Base-by-base conservation (phyloP, 352 stramenopile genomes). In the Phytopythium mirpurense region DNA sequence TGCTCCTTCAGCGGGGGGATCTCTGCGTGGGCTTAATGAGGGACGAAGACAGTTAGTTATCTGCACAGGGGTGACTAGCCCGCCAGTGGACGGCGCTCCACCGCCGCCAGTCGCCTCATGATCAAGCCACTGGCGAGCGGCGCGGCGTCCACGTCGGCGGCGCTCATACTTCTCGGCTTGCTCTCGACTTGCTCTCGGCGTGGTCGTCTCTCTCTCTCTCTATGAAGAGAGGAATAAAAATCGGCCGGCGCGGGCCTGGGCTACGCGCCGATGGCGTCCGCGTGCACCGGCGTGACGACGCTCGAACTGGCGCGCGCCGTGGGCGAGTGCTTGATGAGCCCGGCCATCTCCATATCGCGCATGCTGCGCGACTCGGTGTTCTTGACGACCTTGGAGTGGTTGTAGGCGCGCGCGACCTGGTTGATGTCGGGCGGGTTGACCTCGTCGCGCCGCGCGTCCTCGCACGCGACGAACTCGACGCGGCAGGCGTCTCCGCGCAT, bases 401-500 rank as follows among this genome's bases (percentile, higher is more conserved):
- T 88, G 69, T 76, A 92, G 24, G 72, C 70, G 32, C 81, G 78
- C 27, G 81, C 83, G 57, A 92, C 77, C 36, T 78, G 72, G 36
- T 88, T 60, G 51, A 92, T 92, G 50, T 92, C 81, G 6, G 81
- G 81, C 9, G 74, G 72, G 37, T 64, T 51, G 52, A 68, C 64
- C 14, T 62, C 48, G 35, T 56, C 64, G 42, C 32, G 47, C 41
- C 35, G 14, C n/a, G 54, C 63, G 3, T 67, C 63, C 27, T 88
- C 78, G 50, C 69, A 82, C 0, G 78, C 71, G 18, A 94, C 68
- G 54, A 95, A 87, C 60, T 95, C 84, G 23, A 95, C 67, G 34
- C 84, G 79, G 24, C 63, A 65, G 8, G 84, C 84, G 43, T 90
- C 80, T n/a, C 83, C 83, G 18, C 84, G 78, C 78, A 93, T 93